Conservation (phyloP, 1,139 yeast species). For the Kodamaea arcana region DNA sequence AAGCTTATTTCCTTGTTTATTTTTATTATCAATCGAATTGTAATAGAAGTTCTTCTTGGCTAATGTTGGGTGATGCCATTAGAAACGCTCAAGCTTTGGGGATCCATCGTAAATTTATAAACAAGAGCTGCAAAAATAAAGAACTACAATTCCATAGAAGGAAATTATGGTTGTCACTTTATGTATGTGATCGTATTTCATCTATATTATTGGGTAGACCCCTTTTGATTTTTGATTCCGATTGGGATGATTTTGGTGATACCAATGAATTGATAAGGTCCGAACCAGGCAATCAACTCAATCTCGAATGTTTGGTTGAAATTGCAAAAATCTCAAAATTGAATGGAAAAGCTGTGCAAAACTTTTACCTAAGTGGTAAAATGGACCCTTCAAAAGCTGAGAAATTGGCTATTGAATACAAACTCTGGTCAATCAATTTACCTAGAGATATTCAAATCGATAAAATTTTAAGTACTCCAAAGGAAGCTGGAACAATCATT, state of each 20-base stretch:
- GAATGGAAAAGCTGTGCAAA: constrained; percentile 30
- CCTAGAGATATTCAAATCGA: constrained; percentile 23
- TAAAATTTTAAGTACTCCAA: constrained; percentile 11
- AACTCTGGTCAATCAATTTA: constrained; percentile 33
- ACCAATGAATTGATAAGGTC: constrained; percentile 9
- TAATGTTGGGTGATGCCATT: constrained; percentile 22
- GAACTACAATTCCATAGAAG: constrained; percentile 20
- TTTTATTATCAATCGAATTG: constrained; percentile 37
- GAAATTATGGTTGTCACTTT: constrained; percentile 36
- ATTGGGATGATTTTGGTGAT: constrained; percentile 35
- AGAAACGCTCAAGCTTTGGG: constrained; percentile 25
- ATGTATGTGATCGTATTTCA: constrained; percentile 35
- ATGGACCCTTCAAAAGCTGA: constrained; percentile 32
- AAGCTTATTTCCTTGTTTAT: constrained; percentile 34
- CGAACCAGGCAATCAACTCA: constrained; percentile 10
- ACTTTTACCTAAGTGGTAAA: constrained; percentile 32
- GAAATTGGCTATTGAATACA: constrained; percentile 36
- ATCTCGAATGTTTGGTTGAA: constrained; percentile 12
- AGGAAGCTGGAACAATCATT: constrained; percentile 5
- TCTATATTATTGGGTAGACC: constrained; percentile 41
- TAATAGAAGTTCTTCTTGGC: constrained; percentile 41
- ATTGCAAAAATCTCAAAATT: constrained; percentile 16
- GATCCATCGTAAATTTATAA: constrained; percentile 21
- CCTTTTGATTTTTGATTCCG: constrained; percentile 33
- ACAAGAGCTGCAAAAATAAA: constrained; percentile 15